Conservation (phyloP, 768 basidiomycete species). For the Kwoniella dendrophila region DNA sequence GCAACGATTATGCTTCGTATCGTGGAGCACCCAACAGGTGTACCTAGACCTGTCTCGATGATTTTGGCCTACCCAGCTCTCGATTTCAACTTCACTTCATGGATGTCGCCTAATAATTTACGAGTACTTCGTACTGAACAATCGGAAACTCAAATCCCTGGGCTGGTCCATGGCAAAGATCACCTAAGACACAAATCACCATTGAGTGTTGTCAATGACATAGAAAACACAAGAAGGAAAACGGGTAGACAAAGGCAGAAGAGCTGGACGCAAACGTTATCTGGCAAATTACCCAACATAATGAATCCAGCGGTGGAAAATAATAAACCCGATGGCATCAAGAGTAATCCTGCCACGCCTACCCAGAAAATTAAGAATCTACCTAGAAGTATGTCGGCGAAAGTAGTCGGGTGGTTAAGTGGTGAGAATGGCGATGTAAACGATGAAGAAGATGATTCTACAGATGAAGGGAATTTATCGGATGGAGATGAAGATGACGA, state of each 20-base stretch:
- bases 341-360: constrained; percentile 18
- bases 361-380: constrained; percentile 26
- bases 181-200: constrained; percentile 89
- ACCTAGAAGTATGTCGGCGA: constrained; percentile 43
- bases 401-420: constrained; percentile 40
- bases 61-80: constrained; percentile 88
- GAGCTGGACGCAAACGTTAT: constrained; percentile 59
- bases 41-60: constrained; percentile 77
- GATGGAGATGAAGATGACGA: constrained; percentile 58
- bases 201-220: constrained; percentile 84
- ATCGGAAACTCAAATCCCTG: constrained; percentile 76
- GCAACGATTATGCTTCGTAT: constrained; percentile 82
- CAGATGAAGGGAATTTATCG: too few species aligned
- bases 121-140: constrained; percentile 83
- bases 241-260: constrained; percentile 53
- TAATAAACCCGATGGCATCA: neutral
- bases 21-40: constrained; percentile 64
- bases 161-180: constrained; percentile 75
- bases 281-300: constrained; percentile 30
- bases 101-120: constrained; percentile 74
- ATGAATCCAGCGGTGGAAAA: constrained; percentile 32
- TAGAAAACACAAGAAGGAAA: constrained; percentile 54
- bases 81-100: constrained; percentile 97
- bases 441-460: constrained; percentile 62
- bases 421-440: constrained; percentile 37